Base-by-base conservation (phyloP, 495 filamentous ascomycete species). In the Neurospora sublineolata region DNA sequence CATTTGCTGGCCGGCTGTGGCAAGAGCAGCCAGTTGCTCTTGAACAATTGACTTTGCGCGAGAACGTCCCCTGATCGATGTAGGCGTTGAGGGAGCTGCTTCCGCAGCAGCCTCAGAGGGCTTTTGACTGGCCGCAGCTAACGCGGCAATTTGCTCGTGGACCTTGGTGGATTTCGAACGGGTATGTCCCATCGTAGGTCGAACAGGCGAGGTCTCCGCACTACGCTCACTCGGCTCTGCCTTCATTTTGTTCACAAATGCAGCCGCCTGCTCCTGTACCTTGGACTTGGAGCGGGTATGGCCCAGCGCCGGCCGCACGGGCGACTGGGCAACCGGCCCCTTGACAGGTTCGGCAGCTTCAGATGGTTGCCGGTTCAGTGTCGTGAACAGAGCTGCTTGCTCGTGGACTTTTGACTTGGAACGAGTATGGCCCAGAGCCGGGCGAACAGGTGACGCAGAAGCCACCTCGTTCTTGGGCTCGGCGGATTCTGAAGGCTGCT, bases 71-170 rank as follows among this genome's bases (percentile, higher is more conserved):
- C 64, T 69, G 38, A 72, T 36, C 12, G 52, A 33, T 18, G 67
- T 67, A 52, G 70, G 27, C 0, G 70, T 30, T 3, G 70, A 39
- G 40, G 70, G 27, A 37, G 39, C 37, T 37, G 74, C 46, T n/a
- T 78, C 78, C 1, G 79, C 79, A 3, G 72, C 75, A 37, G 76
- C 72, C 38, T 83, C 82, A 9, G 79, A 75, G n/a, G 78, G 75
- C 38, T 75, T 77, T 69, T 78, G 78, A 75, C 70, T 79, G 64
- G 73, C 75, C 3, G 79, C 77, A n/a, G 82, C 78, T 18, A 83
- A 74, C 18, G 79, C 79, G 20, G 82, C 82, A 37, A 82, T 80
- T 40, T 85, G 82, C 71, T 82, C 82, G 11, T 83, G 80, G 27
- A 85, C 80, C 69, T 83, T 84, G 73, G 76, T 84, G 73, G 76